phyloP scores from a whole-genome alignment of 306 rosid species.

The Canavalia ensiformis region DNA sequence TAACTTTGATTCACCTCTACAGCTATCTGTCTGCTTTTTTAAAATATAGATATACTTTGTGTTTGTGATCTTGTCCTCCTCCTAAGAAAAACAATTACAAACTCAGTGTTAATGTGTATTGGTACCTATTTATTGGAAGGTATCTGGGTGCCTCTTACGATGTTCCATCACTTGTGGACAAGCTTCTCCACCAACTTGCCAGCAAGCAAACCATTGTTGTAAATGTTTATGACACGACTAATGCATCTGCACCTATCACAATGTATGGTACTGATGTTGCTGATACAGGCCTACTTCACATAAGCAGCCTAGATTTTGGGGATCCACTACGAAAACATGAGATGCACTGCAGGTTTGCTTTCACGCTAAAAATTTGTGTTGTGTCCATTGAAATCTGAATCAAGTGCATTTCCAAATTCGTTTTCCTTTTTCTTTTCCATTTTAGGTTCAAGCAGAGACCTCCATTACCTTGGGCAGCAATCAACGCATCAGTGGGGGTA shows the following conservation, averaged over 20 bases:
- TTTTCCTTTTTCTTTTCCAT: slow-evolving; percentile 13
- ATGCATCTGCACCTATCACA: slow-evolving; percentile 74
- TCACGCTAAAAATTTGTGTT: slow-evolving; percentile 28
- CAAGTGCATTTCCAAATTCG: background rate
- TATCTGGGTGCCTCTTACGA: slow-evolving; percentile 97
- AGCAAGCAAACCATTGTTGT: slow-evolving; percentile 97
- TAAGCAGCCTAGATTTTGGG: slow-evolving; percentile 88
- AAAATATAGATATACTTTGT: background rate
- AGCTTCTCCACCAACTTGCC: slow-evolving; percentile 98
- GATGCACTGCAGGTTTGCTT: slow-evolving; percentile 96
- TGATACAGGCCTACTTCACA: slow-evolving; percentile 77
- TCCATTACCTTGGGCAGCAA: slow-evolving; percentile 83
- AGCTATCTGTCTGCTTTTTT: background rate
- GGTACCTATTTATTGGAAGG: slow-evolving; percentile 54
- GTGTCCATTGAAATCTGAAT: slow-evolving; percentile 34
- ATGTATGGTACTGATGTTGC: slow-evolving; percentile 87
- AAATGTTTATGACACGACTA: slow-evolving; percentile 91
- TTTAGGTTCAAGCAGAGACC: slow-evolving; percentile 87
- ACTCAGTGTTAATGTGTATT: slow-evolving; percentile 46
- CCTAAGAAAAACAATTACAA: background rate
- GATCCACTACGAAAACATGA: slow-evolving; percentile 96
- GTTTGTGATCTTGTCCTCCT: slow-evolving; percentile 1
- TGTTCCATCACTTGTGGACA: slow-evolving; percentile 94
- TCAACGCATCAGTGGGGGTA: slow-evolving; percentile 67
- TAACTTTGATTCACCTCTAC: slow-evolving; percentile 28